These are phyloP conservation scores for Baudoinia panamericana DNA, from an alignment of 495 filamentous ascomycete species.

Conservation along the genomic window DNA sequence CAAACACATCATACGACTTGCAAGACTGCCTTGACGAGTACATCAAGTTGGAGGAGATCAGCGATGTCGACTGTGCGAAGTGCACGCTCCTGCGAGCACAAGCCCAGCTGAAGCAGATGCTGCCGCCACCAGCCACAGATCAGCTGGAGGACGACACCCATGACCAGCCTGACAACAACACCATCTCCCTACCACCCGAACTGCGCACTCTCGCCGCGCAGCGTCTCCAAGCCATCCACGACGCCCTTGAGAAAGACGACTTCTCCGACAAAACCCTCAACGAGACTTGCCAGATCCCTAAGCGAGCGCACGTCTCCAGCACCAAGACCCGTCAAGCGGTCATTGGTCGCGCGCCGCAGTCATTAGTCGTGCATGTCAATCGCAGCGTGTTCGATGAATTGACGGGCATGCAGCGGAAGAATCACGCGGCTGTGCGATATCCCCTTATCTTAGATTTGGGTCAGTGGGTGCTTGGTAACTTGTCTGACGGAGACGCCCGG, in stretches of 20 bases:
- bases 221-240: conserved; percentile 48
- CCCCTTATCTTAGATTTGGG: conserved; percentile 59
- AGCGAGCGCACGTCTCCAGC: conserved; percentile 51
- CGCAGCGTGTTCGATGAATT: conserved; percentile 77
- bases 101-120: conserved; percentile 36
- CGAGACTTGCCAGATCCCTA: conserved; percentile 57
- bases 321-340: conserved; percentile 84
- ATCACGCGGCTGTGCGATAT: conserved; percentile 63
- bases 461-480: conserved; percentile 51
- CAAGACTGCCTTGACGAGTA: conserved; percentile 72
- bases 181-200: conserved; percentile 15
- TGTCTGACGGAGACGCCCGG: background rate
- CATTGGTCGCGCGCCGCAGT: conserved; percentile 65
- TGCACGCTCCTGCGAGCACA: conserved; percentile 60
- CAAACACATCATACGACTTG: conserved; percentile 44
- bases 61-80: conserved; percentile 79
- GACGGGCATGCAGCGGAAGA: conserved; percentile 68
- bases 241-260: conserved; percentile 63
- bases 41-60: conserved; percentile 69
- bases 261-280: conserved; percentile 63
- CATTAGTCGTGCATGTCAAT: conserved; percentile 76
- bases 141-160: background rate
- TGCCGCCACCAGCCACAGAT: conserved; percentile 20
- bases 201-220: conserved; percentile 19
- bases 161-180: conserved; percentile 14